Conservation (phyloP, 192 early-diverging fungal species). For the Linnemannia hyalina region DNA sequence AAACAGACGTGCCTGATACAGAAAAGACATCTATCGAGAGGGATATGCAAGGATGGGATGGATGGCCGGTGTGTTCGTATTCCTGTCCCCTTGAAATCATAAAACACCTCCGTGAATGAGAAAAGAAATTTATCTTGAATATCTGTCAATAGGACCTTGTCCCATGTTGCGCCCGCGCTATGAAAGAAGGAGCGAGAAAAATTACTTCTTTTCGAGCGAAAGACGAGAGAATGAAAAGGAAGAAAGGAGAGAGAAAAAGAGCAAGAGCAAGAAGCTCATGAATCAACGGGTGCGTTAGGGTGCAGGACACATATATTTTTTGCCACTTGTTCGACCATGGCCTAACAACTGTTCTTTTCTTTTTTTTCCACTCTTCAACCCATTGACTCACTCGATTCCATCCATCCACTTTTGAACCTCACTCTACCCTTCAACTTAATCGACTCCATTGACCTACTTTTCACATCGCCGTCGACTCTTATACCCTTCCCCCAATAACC, state of each 20-base stretch:
- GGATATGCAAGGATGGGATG: background rate
- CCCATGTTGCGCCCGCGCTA: too few species aligned
- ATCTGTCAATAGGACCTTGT: too few species aligned
- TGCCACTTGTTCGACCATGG: background rate
- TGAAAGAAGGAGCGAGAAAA: background rate
- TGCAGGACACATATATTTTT: background rate
- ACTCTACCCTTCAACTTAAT: too few species aligned
- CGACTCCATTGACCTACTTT: background rate
- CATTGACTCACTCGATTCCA: background rate
- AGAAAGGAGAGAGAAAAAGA: too few species aligned
- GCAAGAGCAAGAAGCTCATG: background rate
- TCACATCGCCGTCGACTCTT: background rate
- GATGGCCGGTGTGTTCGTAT: background rate
- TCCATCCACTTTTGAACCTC: background rate
- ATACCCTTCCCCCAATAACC: background rate
- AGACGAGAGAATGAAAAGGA: too few species aligned
- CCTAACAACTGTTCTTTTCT: background rate
- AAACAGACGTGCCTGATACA: background rate
- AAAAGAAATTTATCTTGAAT: background rate
- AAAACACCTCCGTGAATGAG: background rate
- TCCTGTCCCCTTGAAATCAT: background rate
- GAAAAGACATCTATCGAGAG: background rate
- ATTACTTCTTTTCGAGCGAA: too few species aligned
- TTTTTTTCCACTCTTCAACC: background rate
- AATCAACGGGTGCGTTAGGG: background rate